Evolutionary conservation across 495 filamentous ascomycete species (phyloP).

Genomic region (Trichoderma reesei): DNA sequence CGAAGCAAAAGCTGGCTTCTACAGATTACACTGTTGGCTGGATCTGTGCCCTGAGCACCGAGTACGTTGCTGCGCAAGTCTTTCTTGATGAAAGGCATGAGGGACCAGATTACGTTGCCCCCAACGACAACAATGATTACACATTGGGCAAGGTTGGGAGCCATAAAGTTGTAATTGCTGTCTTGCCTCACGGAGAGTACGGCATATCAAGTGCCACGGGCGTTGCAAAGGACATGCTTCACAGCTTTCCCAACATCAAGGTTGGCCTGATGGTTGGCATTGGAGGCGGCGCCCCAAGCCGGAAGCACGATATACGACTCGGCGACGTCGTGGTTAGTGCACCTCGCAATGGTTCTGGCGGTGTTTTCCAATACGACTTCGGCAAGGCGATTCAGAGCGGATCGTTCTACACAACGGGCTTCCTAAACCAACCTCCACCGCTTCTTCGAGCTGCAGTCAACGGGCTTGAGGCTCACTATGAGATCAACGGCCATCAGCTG

Average conservation of each 20-base stretch:
- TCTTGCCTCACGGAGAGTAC: conserved; percentile 28
- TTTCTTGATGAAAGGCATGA: conserved; percentile 40
- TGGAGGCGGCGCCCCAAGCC: conserved; percentile 31
- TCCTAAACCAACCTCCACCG: conserved; percentile 26
- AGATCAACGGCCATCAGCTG: conserved; percentile 17
- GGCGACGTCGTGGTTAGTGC: conserved; percentile 22
- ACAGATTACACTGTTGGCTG: conserved; percentile 39
- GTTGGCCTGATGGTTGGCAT: conserved; percentile 41
- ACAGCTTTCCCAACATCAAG: conserved; percentile 31
- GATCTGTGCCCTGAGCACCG: conserved; percentile 37
- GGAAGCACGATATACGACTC: conserved; percentile 25
- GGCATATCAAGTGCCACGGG: conserved; percentile 27
- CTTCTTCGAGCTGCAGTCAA: conserved; percentile 17
- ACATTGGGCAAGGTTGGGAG: conserved; percentile 31
- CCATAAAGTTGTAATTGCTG: conserved; percentile 35
- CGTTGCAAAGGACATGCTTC: conserved; percentile 26
- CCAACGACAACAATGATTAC: conserved; percentile 28
- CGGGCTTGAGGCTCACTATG: conserved; percentile 14
- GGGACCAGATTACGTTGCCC: neutral
- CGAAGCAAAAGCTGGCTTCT: neutral
- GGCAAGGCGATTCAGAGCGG: conserved; percentile 21
- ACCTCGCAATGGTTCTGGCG: conserved; percentile 14
- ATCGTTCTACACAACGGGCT: conserved; percentile 20
- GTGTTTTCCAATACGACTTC: conserved; percentile 26
- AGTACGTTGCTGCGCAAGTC: conserved; percentile 33